These are phyloP conservation scores for Pseudogymnoascus sp. DNA, from an alignment of 2,329 filamentous ascomycete genomes.

Conservation along the genomic window DNA sequence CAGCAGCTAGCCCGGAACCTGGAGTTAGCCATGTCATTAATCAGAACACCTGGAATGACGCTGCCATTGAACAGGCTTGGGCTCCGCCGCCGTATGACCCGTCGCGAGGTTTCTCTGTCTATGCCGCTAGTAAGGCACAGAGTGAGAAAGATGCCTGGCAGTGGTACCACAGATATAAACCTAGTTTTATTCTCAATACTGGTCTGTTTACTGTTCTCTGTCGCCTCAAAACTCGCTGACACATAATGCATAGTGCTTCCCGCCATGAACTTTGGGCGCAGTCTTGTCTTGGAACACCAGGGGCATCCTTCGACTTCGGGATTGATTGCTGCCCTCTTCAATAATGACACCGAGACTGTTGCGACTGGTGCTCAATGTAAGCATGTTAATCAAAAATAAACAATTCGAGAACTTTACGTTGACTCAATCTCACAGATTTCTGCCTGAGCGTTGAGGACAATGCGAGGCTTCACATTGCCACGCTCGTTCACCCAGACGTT, in stretches of 20 bases:
- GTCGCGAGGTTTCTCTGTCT: conserved; percentile 23
- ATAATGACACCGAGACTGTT: conserved; percentile 7
- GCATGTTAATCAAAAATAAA: neutral
- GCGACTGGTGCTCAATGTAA: conserved; percentile 10
- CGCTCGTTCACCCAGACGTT: neutral
- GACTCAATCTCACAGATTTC: neutral
- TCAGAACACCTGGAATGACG: conserved; percentile 27
- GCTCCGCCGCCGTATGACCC: conserved; percentile 25
- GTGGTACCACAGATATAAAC: conserved; percentile 24
- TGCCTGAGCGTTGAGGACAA: conserved; percentile 13
- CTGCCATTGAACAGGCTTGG: conserved; percentile 27
- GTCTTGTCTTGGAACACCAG: conserved; percentile 15
- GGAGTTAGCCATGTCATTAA: conserved; percentile 18
- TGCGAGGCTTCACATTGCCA: neutral
- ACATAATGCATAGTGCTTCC: conserved; percentile 21
- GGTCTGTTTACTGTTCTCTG: conserved; percentile 17
- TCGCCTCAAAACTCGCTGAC: neutral
- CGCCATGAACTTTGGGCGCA: conserved; percentile 22
- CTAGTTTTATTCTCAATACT: conserved; percentile 17
- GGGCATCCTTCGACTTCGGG: neutral
- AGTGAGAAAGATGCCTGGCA: conserved; percentile 30
- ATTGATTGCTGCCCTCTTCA: neutral
- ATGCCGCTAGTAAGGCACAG: conserved; percentile 30
- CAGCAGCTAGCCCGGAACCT: conserved; percentile 11
- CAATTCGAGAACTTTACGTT: neutral